Conservation (phyloP, 345 rosid species). For the Hirschfeldia incana region DNA sequence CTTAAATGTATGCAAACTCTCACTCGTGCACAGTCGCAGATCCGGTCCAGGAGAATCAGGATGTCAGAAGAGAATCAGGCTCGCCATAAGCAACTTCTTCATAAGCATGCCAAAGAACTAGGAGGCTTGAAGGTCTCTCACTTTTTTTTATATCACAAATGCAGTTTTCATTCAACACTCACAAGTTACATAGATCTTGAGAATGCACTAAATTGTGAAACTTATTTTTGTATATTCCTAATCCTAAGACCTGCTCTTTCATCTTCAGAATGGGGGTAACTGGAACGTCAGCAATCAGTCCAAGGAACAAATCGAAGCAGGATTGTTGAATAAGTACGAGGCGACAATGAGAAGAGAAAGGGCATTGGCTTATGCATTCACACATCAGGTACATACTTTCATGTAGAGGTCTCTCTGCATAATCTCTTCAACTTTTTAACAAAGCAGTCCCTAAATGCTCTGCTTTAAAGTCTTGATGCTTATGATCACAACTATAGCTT, state of each 20-base stretch:
- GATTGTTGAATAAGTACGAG: conserved; percentile 71
- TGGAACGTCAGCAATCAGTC: conserved; percentile 91
- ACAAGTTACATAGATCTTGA: too few species aligned
- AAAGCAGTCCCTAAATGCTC: neutral
- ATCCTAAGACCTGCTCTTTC: neutral
- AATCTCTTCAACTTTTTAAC: neutral
- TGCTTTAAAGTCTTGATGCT: neutral
- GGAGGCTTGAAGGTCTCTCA: conserved; percentile 37
- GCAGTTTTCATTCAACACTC: too few species aligned
- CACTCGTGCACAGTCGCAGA: conserved; percentile 78
- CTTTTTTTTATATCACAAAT: neutral
- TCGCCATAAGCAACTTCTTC: conserved; percentile 79
- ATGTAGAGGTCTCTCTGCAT: neutral
- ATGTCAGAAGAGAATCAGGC: conserved; percentile 91
- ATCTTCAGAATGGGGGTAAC: conserved; percentile 64
- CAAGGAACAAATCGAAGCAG: conserved; percentile 76
- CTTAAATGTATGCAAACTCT: conserved; percentile 88
- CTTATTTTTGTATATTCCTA: neutral
- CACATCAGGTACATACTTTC: conserved; percentile 72
- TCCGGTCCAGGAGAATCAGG: conserved; percentile 68
- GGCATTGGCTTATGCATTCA: conserved; percentile 78
- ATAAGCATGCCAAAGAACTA: conserved; percentile 80
- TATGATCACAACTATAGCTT: conserved; percentile 6
- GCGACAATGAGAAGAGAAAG: conserved; percentile 93
- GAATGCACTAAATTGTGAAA: too few species aligned